Conservation (phyloP, 1,139 yeast genomes). For the Blastobotrys apis region DNA sequence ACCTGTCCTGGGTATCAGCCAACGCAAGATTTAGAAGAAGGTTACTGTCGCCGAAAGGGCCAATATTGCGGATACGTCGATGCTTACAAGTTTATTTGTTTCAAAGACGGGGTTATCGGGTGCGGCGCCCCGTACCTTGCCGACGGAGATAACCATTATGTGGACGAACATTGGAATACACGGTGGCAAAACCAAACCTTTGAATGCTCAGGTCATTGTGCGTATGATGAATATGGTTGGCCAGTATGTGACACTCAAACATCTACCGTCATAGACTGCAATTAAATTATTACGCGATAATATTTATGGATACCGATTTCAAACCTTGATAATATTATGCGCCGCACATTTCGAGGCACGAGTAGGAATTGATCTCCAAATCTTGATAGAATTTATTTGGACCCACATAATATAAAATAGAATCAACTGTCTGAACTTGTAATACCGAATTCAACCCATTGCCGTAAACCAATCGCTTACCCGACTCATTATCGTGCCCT, state of each 20-base stretch:
- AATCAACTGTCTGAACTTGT: too few relatives aligned
- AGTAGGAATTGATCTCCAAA: too few relatives aligned
- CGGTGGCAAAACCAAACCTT: not conserved
- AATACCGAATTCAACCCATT: too few relatives aligned
- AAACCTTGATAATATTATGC: too few relatives aligned
- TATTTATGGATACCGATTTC: too few relatives aligned
- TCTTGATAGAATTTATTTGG: too few relatives aligned
- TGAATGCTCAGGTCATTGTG: constrained; percentile 1
- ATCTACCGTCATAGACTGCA: not conserved
- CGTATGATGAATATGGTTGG: not conserved
- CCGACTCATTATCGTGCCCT: too few relatives aligned
- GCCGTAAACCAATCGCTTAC: too few relatives aligned
- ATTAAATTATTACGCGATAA: too few relatives aligned
- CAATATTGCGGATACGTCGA: not conserved
- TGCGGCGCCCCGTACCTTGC: constrained; percentile 4
- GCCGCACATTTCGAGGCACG: too few relatives aligned
- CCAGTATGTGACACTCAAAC: constrained; percentile 3
- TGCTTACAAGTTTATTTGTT: not conserved
- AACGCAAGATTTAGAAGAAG: not conserved
- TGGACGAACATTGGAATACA: not conserved
- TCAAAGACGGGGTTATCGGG: not conserved
- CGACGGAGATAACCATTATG: not conserved
- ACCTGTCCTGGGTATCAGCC: not conserved
- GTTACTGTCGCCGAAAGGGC: not conserved
- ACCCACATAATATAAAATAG: too few relatives aligned